A percentile compares a stretch with the other conserved stretches of the same genome.
Evolutionary conservation across 129 eudicot genomes (phyloP).

Genomic region (Tanacetum coccineum): DNA sequence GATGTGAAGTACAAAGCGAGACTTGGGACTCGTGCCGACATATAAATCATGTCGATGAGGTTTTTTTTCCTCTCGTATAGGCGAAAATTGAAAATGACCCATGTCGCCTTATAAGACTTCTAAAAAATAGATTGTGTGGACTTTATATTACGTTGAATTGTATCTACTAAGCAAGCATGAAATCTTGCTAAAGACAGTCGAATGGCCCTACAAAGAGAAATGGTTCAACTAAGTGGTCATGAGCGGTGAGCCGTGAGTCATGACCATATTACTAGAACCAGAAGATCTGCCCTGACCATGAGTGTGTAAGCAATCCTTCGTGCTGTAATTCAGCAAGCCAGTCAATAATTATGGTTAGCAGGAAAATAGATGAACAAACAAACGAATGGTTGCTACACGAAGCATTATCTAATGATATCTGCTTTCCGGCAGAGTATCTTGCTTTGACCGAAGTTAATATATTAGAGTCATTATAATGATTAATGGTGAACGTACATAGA

Average conservation of each 20-base stretch:
- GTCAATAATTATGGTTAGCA: slow-evolving; percentile 25
- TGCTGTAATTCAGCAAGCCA: slow-evolving; percentile 28
- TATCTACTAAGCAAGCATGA: background rate
- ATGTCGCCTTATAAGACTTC: slow-evolving; percentile 14
- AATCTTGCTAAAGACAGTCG: slow-evolving; percentile 9
- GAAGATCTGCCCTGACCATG: slow-evolving; percentile 1
- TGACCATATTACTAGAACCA: slow-evolving; percentile 17
- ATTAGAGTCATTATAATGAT: too few species aligned
- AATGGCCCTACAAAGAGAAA: slow-evolving; percentile 40
- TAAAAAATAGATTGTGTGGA: slow-evolving; percentile 22
- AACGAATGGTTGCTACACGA: too few species aligned
- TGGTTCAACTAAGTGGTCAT: slow-evolving; percentile 26
- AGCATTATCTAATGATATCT: too few species aligned
- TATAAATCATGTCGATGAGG: slow-evolving; percentile 28
- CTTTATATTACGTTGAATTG: slow-evolving; percentile 14
- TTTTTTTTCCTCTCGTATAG: slow-evolving; percentile 7
- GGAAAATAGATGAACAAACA: slow-evolving; percentile 3
- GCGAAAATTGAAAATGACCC: slow-evolving; percentile 16
- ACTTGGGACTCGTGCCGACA: slow-evolving; percentile 32
- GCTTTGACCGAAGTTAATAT: too few species aligned
- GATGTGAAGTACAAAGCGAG: slow-evolving; percentile 34
- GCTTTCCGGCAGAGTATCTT: too few species aligned
- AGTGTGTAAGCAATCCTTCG: background rate
- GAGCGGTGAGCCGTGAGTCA: slow-evolving; percentile 13
- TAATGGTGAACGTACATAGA: too few species aligned